A percentile compares a stretch with the other conserved stretches of the same genome.
Evolutionary conservation across 2,329 filamentous ascomycete species (phyloP).

Genomic region (Didymella lethalis): DNA sequence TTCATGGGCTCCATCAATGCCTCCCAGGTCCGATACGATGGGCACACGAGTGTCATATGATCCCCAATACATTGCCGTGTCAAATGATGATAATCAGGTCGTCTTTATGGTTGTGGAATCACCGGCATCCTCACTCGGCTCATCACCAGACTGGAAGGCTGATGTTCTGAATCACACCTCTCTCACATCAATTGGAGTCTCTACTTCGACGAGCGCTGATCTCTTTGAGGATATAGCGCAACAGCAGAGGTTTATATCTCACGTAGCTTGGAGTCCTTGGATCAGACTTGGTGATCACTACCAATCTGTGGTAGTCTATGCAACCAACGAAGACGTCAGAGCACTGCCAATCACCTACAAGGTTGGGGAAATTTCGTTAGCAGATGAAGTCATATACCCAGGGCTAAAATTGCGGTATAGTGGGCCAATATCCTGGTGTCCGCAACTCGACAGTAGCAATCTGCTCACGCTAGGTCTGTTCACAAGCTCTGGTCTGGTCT

Average conservation of each 20-base stretch:
- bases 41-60: slow-evolving; percentile 40
- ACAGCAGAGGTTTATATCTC: slow-evolving; percentile 45
- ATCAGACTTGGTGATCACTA: slow-evolving; percentile 21
- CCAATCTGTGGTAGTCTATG: slow-evolving; percentile 48
- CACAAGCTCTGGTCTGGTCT: slow-evolving; percentile 36
- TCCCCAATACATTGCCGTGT: slow-evolving; percentile 48
- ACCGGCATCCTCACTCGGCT: slow-evolving; percentile 46
- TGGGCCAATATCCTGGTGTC: slow-evolving; percentile 44
- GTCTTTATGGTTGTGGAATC: slow-evolving; percentile 49
- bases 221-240: slow-evolving; percentile 43
- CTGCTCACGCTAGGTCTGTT: slow-evolving; percentile 45
- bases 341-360: slow-evolving; percentile 33
- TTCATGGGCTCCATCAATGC: slow-evolving; percentile 50
- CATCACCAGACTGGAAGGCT: slow-evolving; percentile 37
- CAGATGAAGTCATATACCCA: slow-evolving; percentile 36
- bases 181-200: slow-evolving; percentile 25
- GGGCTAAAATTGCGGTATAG: slow-evolving; percentile 33
- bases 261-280: slow-evolving; percentile 54
- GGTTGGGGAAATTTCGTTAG: slow-evolving; percentile 26
- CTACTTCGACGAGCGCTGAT: slow-evolving; percentile 23
- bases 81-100: slow-evolving; percentile 55
- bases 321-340: slow-evolving; percentile 45
- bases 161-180: slow-evolving; percentile 39
- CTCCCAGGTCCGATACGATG: slow-evolving; percentile 24
- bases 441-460: slow-evolving; percentile 23